These are phyloP conservation scores for Phaffomyces thermotolerans DNA, from an alignment of 805 yeast species.

Conservation along the genomic window DNA sequence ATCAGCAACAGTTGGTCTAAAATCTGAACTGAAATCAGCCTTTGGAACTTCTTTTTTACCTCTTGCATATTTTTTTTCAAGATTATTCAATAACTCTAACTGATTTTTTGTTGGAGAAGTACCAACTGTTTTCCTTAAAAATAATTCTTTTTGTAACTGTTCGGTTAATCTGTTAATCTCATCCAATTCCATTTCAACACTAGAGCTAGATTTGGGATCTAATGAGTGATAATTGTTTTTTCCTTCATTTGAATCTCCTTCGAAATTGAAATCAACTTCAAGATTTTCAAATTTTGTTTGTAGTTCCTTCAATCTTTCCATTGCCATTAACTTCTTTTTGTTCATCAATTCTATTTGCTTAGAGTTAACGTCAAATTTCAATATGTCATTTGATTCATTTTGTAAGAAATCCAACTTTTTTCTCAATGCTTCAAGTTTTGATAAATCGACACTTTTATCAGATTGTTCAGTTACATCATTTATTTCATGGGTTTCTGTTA, in stretches of 20 bases:
- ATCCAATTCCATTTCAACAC: constrained; percentile 33
- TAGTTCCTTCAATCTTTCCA: constrained; percentile 64
- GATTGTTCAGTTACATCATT: constrained; percentile 11
- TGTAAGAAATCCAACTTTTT: constrained; percentile 56
- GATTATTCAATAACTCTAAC: constrained; percentile 20
- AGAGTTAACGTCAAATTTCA: constrained; percentile 51
- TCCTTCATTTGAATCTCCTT: constrained; percentile 13
- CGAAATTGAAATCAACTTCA: constrained; percentile 42
- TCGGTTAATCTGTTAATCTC: constrained; percentile 23
- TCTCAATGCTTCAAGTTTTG: constrained; percentile 47
- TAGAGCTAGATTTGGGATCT: constrained; percentile 31
- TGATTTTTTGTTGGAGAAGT: constrained; percentile 5
- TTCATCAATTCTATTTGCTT: constrained; percentile 49
- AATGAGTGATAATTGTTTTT: constrained; percentile 19
- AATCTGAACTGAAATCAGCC: constrained; percentile 12
- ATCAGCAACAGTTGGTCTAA: constrained; percentile 19
- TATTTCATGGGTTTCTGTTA: constrained; percentile 14
- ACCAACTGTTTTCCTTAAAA: neutral
- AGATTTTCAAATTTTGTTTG: constrained; percentile 61
- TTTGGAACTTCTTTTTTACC: constrained; percentile 33
- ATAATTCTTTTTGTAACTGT: constrained; percentile 12
- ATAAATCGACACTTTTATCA: constrained; percentile 45
- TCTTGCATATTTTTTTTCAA: constrained; percentile 39
- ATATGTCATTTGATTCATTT: constrained; percentile 67
- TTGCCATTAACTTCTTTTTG: constrained; percentile 56